A percentile compares a stretch with the other conserved stretches of the same genome.
These are phyloP conservation scores for Vigna angularis DNA, from an alignment of 306 rosid genomes.

Conservation along the genomic window DNA sequence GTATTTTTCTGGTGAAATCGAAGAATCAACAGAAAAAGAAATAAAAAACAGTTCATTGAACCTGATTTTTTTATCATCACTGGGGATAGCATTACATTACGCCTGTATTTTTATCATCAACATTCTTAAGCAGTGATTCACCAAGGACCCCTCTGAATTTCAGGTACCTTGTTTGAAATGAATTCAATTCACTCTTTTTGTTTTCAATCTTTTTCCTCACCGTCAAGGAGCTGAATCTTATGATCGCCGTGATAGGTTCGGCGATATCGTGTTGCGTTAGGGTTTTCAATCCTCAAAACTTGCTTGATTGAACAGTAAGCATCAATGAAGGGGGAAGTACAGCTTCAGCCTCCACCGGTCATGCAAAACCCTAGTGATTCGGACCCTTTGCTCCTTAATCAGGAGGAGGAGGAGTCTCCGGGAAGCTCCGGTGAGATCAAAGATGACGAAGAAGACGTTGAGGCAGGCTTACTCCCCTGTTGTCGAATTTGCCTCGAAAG, in stretches of 20 bases:
- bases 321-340: conserved; percentile 87
- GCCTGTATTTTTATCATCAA: conserved; percentile 1
- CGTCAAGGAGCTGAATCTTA: background rate
- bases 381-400: conserved; percentile 78
- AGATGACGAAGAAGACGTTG: conserved; percentile 84
- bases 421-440: conserved; percentile 74
- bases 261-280: conserved; percentile 41
- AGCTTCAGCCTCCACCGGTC: conserved; percentile 70
- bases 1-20: background rate
- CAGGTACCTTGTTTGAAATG: conserved; percentile 38
- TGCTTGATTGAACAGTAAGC: conserved; percentile 28
- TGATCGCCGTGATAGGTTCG: conserved; percentile 25
- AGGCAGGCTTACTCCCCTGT: conserved; percentile 77
- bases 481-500: conserved; percentile 98
- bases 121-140: conserved; percentile 24
- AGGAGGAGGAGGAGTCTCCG: conserved; percentile 52
- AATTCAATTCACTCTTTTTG: conserved; percentile 30
- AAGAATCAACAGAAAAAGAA: background rate
- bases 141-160: conserved; percentile 24
- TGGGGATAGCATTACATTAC: background rate
- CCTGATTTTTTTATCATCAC: background rate
- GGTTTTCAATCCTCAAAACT: conserved; percentile 46
- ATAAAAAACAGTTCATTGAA: conserved; percentile 38
- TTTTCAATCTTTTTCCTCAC: background rate
- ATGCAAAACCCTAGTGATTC: conserved; percentile 70